Base-by-base conservation (phyloP, 495 filamentous ascomycete species). In the Hyaloscypha bicolor region DNA sequence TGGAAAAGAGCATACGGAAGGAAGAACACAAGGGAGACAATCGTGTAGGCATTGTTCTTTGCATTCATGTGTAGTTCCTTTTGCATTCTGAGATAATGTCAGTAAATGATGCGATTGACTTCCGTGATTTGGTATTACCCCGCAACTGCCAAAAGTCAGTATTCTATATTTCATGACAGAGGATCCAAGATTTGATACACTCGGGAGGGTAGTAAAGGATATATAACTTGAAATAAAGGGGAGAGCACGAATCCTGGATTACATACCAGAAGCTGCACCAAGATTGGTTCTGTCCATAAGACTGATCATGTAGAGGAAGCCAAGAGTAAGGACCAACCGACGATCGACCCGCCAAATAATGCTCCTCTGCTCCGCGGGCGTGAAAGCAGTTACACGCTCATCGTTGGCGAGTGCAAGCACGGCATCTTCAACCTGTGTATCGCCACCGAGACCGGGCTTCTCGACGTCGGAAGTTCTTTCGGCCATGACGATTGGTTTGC, bases 231-330 rank as follows among this genome's bases (percentile, higher is more conserved):
- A 48, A 48, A 19, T 14, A 48, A 48, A 48, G 42, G 42, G 16
- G 16, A 48, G 35, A 0, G 35, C 3, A 37, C 6, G 12, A 37
- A 37, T 12, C 4, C 8, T 14, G 4, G 42, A 19, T 19, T 48
- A 19, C 42, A 48, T 48, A 48, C 11, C 42, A 48, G 42, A 48
- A 55, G 90, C 89, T 45, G 81, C 81, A 60, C 83, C 81, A 69
- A 91, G 69, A 74, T 92, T 92, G 6, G 87, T 90, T 3, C 90
- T 78, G 74, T 91, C 89, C 84, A 91, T 88, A 61, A 91, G 73
- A 33, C 80, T 84, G 66, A 89, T 79, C 69, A 85, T 88, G 74
- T 91, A 91, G 72, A 90, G 81, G 68, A 86, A 74, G 6, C 90
- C 89, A 4, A 87, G 79, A 37, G 86, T 90, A 0, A 84, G 75